These are phyloP conservation scores for Trichocladium antarcticum DNA, from an alignment of 495 filamentous ascomycete genomes.

Conservation along the genomic window DNA sequence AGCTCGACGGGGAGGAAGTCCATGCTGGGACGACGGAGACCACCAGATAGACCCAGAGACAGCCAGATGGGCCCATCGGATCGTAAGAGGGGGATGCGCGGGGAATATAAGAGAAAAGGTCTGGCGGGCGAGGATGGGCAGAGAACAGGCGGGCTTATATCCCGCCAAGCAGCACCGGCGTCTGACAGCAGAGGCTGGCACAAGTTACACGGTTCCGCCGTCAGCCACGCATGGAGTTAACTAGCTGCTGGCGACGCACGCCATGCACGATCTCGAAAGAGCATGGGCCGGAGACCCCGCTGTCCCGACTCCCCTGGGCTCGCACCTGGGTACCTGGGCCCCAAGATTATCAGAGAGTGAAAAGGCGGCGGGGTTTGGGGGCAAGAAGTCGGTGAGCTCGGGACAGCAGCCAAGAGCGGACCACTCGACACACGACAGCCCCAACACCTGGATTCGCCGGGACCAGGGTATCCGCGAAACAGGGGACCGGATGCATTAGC, in stretches of 20 bases:
- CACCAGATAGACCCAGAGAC: conserved; percentile 2
- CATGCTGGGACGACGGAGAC: conserved; percentile 17
- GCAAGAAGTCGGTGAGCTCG: conserved; percentile 31
- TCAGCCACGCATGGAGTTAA: neutral
- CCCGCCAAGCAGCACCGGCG: conserved; percentile 6
- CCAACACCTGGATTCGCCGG: conserved; percentile 9
- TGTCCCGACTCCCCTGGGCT: conserved; percentile 17
- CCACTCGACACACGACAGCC: conserved; percentile 5
- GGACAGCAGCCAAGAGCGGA: conserved; percentile 17
- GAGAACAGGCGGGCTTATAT: conserved; percentile 5
- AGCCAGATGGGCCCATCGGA: conserved; percentile 4
- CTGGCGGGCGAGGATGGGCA: neutral
- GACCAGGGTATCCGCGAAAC: conserved; percentile 13
- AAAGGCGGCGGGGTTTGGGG: neutral
- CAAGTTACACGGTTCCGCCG: neutral
- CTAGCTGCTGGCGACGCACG: neutral
- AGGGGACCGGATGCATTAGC: conserved; percentile 23
- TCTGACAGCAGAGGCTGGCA: conserved; percentile 1
- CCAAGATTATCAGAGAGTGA: conserved; percentile 1
- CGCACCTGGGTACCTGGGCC: conserved; percentile 1
- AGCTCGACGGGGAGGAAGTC: conserved; percentile 38
- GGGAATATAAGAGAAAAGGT: neutral
- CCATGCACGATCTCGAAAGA: neutral
- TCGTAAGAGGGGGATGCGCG: neutral
- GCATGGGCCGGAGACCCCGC: neutral